phyloP scores from a whole-genome alignment of 306 rosid genomes.

The Dryas octopetala region DNA sequence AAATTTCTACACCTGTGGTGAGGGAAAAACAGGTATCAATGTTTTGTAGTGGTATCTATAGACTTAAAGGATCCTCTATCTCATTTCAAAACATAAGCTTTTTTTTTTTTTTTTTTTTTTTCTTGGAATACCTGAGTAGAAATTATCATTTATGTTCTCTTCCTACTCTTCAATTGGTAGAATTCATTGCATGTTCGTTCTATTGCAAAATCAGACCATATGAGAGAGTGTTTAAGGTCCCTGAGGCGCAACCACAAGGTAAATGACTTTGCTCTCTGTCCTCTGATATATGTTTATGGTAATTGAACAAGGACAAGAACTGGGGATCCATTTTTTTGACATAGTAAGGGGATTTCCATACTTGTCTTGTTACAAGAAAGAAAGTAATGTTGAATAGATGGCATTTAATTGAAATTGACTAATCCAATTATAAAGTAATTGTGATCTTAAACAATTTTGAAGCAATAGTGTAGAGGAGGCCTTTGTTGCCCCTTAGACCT shows the following conservation, averaged over 20 bases:
- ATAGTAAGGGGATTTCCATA: background rate
- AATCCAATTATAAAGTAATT: background rate
- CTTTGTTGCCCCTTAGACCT: background rate
- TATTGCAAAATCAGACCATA: slow-evolving; percentile 35
- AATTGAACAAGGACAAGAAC: background rate
- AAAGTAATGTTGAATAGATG: background rate
- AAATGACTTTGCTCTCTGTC: background rate
- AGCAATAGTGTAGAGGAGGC: background rate
- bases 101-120: too few relatives aligned
- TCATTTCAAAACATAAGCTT: background rate
- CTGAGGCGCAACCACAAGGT: slow-evolving; percentile 61
- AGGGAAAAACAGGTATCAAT: slow-evolving; percentile 40
- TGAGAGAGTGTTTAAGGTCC: slow-evolving; percentile 67
- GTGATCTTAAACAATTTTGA: background rate
- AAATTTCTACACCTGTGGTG: slow-evolving; percentile 19
- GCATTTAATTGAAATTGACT: background rate
- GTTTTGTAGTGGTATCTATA: slow-evolving; percentile 2
- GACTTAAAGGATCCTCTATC: background rate
- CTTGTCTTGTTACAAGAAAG: background rate
- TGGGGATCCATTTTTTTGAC: background rate
- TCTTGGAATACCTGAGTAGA: background rate
- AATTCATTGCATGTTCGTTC: slow-evolving; percentile 28
- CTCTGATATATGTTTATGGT: background rate
- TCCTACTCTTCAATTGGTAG: slow-evolving; percentile 38
- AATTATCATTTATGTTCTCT: slow-evolving; percentile 4